A percentile compares a stretch with the other conserved stretches of the same genome.
Evolutionary conservation across 225 moss, liverwort and hornwort species (phyloP).

Genomic region (Pseudisothecium myosuroides): DNA sequence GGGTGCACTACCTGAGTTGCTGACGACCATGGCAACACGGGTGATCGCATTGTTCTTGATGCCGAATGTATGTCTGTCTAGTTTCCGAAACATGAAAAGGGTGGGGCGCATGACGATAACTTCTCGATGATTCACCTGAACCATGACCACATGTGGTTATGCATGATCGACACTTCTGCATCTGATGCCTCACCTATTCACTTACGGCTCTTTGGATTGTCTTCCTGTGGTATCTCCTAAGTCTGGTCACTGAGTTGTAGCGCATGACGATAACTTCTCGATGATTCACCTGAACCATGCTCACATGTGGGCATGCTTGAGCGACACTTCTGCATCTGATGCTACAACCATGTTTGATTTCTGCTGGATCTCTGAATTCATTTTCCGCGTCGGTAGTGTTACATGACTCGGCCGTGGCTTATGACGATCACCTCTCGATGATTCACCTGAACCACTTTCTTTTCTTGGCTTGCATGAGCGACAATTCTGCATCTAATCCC

Average conservation of each 20-base stretch:
- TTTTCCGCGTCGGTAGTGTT: neutral
- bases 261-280: constrained; percentile 10
- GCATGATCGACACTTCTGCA: constrained; percentile 5
- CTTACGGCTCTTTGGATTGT: no score
- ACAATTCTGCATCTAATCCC: neutral
- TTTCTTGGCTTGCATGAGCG: neutral
- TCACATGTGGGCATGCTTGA: neutral
- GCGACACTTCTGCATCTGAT: constrained; percentile 9
- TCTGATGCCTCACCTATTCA: neutral
- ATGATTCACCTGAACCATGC: constrained; percentile 10
- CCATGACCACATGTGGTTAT: neutral
- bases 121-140: neutral
- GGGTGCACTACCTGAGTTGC: neutral
- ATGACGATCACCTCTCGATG: neutral
- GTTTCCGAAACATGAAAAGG: neutral
- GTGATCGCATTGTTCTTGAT: neutral
- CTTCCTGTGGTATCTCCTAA: neutral
- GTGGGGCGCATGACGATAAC: neutral
- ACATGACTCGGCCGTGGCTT: neutral
- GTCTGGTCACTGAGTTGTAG: neutral
- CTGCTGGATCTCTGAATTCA: neutral
- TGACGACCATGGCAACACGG: neutral
- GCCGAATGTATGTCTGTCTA: neutral
- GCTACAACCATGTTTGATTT: neutral
- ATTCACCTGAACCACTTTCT: neutral